phyloP scores from a whole-genome alignment of 1,284 basidiomycete species.

The Puccinia hordei region DNA sequence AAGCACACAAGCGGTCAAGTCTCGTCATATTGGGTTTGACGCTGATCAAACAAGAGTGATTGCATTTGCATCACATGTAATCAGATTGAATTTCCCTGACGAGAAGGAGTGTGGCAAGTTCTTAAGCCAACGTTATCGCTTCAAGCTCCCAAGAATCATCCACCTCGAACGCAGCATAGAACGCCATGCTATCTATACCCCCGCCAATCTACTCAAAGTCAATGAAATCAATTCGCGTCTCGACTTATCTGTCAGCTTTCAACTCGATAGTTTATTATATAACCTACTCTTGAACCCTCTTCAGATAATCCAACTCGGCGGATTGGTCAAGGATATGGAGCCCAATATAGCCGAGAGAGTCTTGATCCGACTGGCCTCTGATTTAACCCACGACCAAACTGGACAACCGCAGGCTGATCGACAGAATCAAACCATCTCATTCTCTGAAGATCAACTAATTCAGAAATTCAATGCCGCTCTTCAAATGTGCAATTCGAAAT shows the following conservation, averaged over 20 bases:
- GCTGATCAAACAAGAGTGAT: slow-evolving; percentile 11
- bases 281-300: slow-evolving; percentile 67
- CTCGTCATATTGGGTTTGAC: slow-evolving; percentile 20
- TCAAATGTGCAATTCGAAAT: background rate
- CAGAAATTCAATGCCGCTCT: slow-evolving; percentile 22
- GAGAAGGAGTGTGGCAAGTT: background rate
- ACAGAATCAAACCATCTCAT: background rate
- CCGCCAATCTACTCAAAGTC: slow-evolving; percentile 59
- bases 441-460: slow-evolving; percentile 18
- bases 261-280: slow-evolving; percentile 66
- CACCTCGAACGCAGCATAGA: slow-evolving; percentile 1
- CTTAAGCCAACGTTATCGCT: slow-evolving; percentile 15
- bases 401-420: background rate
- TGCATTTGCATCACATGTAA: slow-evolving; percentile 27
- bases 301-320: slow-evolving; percentile 60
- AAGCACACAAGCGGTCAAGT: slow-evolving; percentile 11
- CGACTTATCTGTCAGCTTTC: slow-evolving; percentile 69
- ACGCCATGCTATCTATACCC: background rate
- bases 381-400: background rate
- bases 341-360: slow-evolving; percentile 2
- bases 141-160: background rate
- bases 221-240: slow-evolving; percentile 61
- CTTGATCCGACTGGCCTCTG: slow-evolving; percentile 31
- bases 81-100: slow-evolving; percentile 24
- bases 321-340: background rate